phyloP scores from a whole-genome alignment of 441 rosid species.

The Populus hybrid region DNA sequence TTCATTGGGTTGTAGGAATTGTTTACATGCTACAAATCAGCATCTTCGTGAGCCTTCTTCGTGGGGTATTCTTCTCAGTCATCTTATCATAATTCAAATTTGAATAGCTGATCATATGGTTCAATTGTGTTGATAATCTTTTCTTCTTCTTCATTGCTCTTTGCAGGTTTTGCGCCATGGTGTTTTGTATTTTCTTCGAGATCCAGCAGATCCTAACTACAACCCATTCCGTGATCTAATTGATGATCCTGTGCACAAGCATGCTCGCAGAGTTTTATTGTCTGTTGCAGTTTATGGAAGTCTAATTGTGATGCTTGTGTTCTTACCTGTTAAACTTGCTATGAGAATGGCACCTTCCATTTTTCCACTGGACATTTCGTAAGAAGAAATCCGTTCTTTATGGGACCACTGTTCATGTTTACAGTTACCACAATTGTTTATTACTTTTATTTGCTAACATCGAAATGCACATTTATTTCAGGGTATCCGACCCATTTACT shows the following conservation, averaged over 20 bases:
- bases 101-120: not conserved
- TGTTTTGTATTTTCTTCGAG: conserved; percentile 86
- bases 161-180: conserved; percentile 87
- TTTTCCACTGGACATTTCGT: conserved; percentile 95
- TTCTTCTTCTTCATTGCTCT: conserved; percentile 17
- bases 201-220: conserved; percentile 97
- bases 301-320: conserved; percentile 95
- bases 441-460: conserved; percentile 19
- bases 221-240: conserved; percentile 96
- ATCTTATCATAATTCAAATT: not conserved
- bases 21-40: conserved; percentile 98
- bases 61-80: conserved; percentile 70
- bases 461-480: conserved; percentile 32
- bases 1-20: conserved; percentile 98
- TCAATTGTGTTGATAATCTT: conserved; percentile 10
- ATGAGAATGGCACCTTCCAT: conserved; percentile 84
- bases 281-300: conserved; percentile 96
- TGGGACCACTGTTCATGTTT: conserved; percentile 7
- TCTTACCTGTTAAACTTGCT: conserved; percentile 96
- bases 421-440: conserved; percentile 4
- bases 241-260: conserved; percentile 97
- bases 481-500: conserved; percentile 96
- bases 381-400: conserved; percentile 29
- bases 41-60: conserved; percentile 98
- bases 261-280: conserved; percentile 89